Base-by-base conservation (phyloP, 352 stramenopile genomes). In the Phytophthora podocarpi region DNA sequence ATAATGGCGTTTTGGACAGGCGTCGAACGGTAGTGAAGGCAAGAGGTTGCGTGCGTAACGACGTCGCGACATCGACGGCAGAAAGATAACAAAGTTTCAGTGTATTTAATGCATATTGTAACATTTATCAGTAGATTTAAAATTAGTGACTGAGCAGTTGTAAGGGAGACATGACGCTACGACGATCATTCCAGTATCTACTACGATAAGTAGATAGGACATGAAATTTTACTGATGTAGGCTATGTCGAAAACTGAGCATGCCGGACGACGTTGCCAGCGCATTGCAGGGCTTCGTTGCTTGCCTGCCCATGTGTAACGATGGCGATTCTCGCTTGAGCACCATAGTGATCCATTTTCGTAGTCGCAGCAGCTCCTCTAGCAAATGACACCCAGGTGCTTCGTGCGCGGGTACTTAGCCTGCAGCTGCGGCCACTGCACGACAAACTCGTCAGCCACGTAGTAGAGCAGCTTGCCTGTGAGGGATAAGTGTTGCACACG, bases 371-470 rank as follows among this genome's bases (percentile, higher is more conserved):
- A 18, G 26, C 36, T 32, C 11, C n/a, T 40, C 85, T 76, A 97
- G 74, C 85, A 95, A 58, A 96, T 82, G 56, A 92, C 77, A 54
- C 92, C 92, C n/a, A 97, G 67, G 54, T 97, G 93, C 37, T 82
- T 91, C 12, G 86, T 88, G 28, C 72, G 70, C 16, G 85, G 83
- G 75, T 97, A 98, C 54, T 86, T 74, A 27, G 60, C 31, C 46
- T 93, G 85, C 49, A 98, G 67, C 65, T 97, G 79, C 47, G 90
- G 82, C 96, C 96, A 98, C 76, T 98, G 95, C 23, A 98, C 89
- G 3, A 98, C 78, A 70, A 98, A 98, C 53, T 96, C 78, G 72
- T 98, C 96, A 0, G 87, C 91, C 32, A 98, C 69, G 36, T 87
- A 89, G 78, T 98, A 98, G 16, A 98, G 76, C 23, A 98, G 51